A percentile compares a stretch with the other conserved stretches of the same genome.
These are phyloP conservation scores for Leccinum broughii DNA, from an alignment of 768 basidiomycete genomes.

Conservation along the genomic window DNA sequence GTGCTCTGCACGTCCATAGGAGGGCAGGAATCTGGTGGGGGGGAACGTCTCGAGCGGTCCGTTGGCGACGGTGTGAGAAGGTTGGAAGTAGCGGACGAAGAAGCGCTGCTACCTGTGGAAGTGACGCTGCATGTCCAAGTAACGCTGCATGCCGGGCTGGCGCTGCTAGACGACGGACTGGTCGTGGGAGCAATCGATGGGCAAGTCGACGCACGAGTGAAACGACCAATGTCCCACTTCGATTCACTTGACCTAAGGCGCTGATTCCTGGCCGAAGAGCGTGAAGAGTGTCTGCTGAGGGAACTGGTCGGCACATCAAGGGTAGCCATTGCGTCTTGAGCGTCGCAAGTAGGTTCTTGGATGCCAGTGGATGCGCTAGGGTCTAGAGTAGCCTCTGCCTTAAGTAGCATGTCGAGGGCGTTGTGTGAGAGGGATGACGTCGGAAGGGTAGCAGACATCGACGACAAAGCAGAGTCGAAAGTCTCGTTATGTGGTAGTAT, in stretches of 20 bases:
- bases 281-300: conserved; percentile 33
- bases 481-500: conserved; percentile 26
- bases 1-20: conserved; percentile 47
- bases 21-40: conserved; percentile 38
- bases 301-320: conserved; percentile 26
- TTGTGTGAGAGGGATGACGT: conserved; percentile 35
- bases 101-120: conserved; percentile 15
- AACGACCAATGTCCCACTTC: conserved; percentile 32
- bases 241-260: conserved; percentile 26
- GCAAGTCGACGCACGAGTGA: conserved; percentile 31
- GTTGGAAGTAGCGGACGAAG: conserved; percentile 18
- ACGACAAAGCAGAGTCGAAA: conserved; percentile 25
- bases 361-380: conserved; percentile 8
- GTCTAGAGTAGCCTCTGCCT: conserved; percentile 27
- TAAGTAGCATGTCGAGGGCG: conserved; percentile 36
- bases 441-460: conserved; percentile 26
- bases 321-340: conserved; percentile 23
- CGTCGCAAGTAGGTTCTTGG: conserved; percentile 21
- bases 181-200: conserved; percentile 27
- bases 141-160: conserved; percentile 29
- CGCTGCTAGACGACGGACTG: conserved; percentile 25
- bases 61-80: conserved; percentile 30
- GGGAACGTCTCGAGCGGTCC: conserved; percentile 33
- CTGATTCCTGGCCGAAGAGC: conserved; percentile 29
- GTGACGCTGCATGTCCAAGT: conserved; percentile 21